A percentile compares a stretch with the other conserved stretches of the same genome.
Evolutionary conservation across 2,329 filamentous ascomycete species (phyloP).

Genomic region (Penicillium sp.): DNA sequence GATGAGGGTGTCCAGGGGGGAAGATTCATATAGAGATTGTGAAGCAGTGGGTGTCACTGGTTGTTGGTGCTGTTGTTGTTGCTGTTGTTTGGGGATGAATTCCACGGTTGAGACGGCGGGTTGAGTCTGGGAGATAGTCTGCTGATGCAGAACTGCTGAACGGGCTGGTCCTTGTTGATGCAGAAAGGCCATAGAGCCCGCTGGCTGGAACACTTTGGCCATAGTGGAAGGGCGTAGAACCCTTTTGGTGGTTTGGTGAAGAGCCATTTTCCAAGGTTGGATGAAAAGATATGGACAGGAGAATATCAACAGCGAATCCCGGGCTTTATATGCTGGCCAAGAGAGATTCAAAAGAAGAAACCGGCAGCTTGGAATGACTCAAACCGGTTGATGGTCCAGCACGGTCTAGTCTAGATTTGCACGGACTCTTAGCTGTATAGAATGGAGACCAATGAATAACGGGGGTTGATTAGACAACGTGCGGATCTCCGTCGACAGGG

Average conservation of each 20-base stretch:
- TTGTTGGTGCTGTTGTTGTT: not conserved
- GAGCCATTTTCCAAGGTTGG: constrained; percentile 5
- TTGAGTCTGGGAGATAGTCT: constrained; percentile 18
- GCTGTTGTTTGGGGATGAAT: constrained; percentile 2
- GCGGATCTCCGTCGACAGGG: too few species aligned
- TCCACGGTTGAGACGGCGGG: constrained; percentile 4
- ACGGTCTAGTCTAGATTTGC: too few species aligned
- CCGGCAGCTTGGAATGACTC: too few species aligned
- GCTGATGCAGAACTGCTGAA: constrained; percentile 22
- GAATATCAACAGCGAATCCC: too few species aligned
- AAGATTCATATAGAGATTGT: not conserved
- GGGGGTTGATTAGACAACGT: too few species aligned
- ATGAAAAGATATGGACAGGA: too few species aligned
- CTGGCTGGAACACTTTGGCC: constrained; percentile 1
- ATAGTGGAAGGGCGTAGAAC: constrained; percentile 11
- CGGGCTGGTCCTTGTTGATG: constrained; percentile 22
- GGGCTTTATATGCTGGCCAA: too few species aligned
- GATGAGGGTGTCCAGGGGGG: constrained; percentile 23
- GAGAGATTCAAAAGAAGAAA: too few species aligned
- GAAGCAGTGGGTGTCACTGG: not conserved
- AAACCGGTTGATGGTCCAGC: too few species aligned
- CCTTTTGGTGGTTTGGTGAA: constrained; percentile 9
- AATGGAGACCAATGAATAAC: too few species aligned
- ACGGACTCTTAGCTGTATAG: too few species aligned
- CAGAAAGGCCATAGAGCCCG: constrained; percentile 9